Conservation (phyloP, 805 yeast species). For the Tetrapisispora taiwanensis region DNA sequence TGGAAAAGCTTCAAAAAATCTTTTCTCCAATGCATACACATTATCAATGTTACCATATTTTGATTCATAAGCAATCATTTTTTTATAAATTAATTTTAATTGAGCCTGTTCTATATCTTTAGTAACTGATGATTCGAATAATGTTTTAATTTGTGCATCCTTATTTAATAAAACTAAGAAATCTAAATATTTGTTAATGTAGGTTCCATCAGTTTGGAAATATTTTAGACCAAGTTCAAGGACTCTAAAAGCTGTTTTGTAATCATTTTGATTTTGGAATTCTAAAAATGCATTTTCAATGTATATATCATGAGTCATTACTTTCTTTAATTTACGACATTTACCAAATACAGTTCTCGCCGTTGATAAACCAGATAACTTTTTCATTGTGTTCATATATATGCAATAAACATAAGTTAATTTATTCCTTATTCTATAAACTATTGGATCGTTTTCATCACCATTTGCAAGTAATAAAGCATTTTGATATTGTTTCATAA, state of each 20-base stretch:
- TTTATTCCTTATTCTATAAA: slow-evolving; percentile 14
- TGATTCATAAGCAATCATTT: slow-evolving; percentile 59
- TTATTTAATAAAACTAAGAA: slow-evolving; percentile 61
- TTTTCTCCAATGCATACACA: slow-evolving; percentile 52
- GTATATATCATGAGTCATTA: slow-evolving; percentile 63
- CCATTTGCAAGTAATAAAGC: slow-evolving; percentile 5
- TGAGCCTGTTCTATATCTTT: slow-evolving; percentile 29
- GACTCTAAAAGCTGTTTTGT: slow-evolving; percentile 61
- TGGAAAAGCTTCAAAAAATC: slow-evolving; percentile 59
- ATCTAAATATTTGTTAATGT: slow-evolving; percentile 57
- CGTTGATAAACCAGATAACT: slow-evolving; percentile 56
- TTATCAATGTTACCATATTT: slow-evolving; percentile 61
- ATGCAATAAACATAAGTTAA: slow-evolving; percentile 59
- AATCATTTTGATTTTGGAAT: slow-evolving; percentile 50
- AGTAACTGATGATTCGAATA: slow-evolving; percentile 68
- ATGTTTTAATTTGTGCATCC: slow-evolving; percentile 64
- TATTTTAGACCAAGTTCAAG: slow-evolving; percentile 69
- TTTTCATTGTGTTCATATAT: slow-evolving; percentile 61
- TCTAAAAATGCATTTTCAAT: slow-evolving; percentile 79
- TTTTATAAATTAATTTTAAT: slow-evolving; percentile 40
- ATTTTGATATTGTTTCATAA: slow-evolving; percentile 32
- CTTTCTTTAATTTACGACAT: slow-evolving; percentile 48
- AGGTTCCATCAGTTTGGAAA: slow-evolving; percentile 44
- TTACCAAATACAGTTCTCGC: slow-evolving; percentile 64
- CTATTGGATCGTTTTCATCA: slow-evolving; percentile 5